Base-by-base conservation (phyloP, 305 asterid genomes). In the Fraxinus baroniana region DNA sequence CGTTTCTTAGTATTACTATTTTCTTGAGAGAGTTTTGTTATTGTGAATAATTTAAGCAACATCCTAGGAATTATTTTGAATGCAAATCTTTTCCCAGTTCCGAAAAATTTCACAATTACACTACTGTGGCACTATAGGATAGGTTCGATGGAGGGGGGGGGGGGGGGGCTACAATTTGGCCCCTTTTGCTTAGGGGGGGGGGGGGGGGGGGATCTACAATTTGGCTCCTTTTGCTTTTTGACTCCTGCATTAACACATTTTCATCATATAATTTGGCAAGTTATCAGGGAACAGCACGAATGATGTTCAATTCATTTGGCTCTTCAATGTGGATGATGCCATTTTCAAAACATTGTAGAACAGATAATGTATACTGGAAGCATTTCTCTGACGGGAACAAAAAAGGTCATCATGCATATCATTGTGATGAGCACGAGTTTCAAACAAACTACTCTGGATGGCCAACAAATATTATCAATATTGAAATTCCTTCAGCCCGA, bases 261-360 rank as follows among this genome's bases (percentile, higher is more conserved):
- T 84, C 80, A 83, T 83, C 52, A 89, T 85, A 83, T 84, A 83
- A 86, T 90, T 88, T 90, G 90, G 93, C 91, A 87, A 92, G 92
- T 87, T 90, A 88, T 88, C 98, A 96, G 99, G 99, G 98, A 84
- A 96, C 98, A 87, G 98, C 98, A 87, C 98, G 99, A 87, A 79
- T 91, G 97, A 94, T 96, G 98, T 90, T 90, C 95, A 96, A 92
- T 87, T 90, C 99, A 74, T 96, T 96, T 91, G 98, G 98, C 81
- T 96, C 99, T 86, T 89, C 99, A 85, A 1, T 86, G 22, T 96
- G 99, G 99, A 93, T 96, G 98, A 62, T 90, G 92, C 99, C 99
- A 60, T 93, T 91, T 89, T 94, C 99, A 79, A 87, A 92, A 91
- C 88, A 96, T 86, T 96, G 99, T 91, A 89, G 90, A 91, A 87